Conservation (phyloP, 2,329 filamentous ascomycete genomes). For the Aspergillus sp. region DNA sequence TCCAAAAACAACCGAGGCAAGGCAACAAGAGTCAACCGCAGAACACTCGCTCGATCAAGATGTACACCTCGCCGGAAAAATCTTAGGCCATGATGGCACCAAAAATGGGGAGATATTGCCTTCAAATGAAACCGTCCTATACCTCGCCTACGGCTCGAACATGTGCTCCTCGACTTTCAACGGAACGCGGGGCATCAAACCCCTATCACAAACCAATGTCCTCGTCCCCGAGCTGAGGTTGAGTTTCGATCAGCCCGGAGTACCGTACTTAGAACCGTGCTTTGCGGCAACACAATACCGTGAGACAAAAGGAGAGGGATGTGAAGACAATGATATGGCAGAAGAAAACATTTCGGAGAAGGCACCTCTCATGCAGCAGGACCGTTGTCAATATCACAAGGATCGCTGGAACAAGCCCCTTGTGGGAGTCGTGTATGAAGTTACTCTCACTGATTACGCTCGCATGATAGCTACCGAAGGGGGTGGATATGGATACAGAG, state of each 20-base stretch:
- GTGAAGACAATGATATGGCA: conserved; percentile 5
- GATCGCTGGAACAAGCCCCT: conserved; percentile 74
- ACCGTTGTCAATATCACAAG: conserved; percentile 22
- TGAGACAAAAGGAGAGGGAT: conserved; percentile 25
- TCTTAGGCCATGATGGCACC: conserved; percentile 1
- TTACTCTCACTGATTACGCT: conserved; percentile 74
- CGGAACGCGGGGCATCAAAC: conserved; percentile 71
- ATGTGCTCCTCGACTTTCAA: conserved; percentile 75
- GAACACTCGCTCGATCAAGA: conserved; percentile 20
- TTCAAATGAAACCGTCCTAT: conserved; percentile 58
- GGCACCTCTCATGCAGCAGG: conserved; percentile 20
- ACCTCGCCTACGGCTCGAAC: conserved; percentile 91
- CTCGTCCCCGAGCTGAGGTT: conserved; percentile 72
- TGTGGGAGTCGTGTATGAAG: conserved; percentile 92
- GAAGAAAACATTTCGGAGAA: conserved; percentile 26
- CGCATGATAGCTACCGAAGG: conserved; percentile 89
- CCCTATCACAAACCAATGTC: conserved; percentile 76
- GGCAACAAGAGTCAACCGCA: conserved; percentile 17
- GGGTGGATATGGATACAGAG: conserved; percentile 76
- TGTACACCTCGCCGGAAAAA: conserved; percentile 15
- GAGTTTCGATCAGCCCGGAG: conserved; percentile 77
- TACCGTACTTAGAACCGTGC: conserved; percentile 86
- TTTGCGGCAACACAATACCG: conserved; percentile 76
- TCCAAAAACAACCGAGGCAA: background rate
- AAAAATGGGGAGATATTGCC: background rate